Evolutionary conservation across 495 filamentous ascomycete genomes (phyloP), one percentile per base, ranked within the genome.

Genomic region (Lepraria neglecta): DNA sequence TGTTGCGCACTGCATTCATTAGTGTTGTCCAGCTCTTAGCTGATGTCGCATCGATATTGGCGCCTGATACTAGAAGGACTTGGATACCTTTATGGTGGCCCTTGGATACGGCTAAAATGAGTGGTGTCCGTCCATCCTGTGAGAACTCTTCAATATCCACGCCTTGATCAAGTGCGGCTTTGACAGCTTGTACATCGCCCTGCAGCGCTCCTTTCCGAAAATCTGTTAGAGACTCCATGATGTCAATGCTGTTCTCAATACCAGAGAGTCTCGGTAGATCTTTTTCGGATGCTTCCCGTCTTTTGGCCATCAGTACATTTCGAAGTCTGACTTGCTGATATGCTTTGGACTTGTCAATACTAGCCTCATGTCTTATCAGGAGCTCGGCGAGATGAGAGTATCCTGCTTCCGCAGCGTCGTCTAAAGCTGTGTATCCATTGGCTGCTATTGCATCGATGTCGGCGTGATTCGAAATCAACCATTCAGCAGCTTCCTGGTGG

Each of bases 21-120:
- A 52, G 15, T n/a, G 48, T 3, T 17, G 48, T 52, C 48, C 12
- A 19, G 27, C 48, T 11, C n/a, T 52, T 19, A 10, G 14, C 30
- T 30, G 47, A 50, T 27, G 47, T 30, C 24, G 12, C 47, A 50
- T 50, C 47, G 6, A 52, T 52, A 4, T 52, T 52, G 27, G 48
- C 48, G 15, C 48, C 48, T n/a, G 28, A 52, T 17, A 10, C 48
- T 30, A 52, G 27, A 30, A 52, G 48, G 1, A 0, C 0, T 52
- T 52, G 15, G 6, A 33, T 28, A 17, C 24, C 27, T 7, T 31
- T 11, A 12, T 52, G 4, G 48, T 52, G 48, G 14, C 48, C 48
- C 17, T 33, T 2, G 30, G 48, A 52, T 27, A 21, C 28, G 4
- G 48, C 48, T 14, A 31, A 12, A 24, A 6, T 52, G 48, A 31